Conservation (phyloP, 2,329 filamentous ascomycete genomes). For the Exophiala sp. region DNA sequence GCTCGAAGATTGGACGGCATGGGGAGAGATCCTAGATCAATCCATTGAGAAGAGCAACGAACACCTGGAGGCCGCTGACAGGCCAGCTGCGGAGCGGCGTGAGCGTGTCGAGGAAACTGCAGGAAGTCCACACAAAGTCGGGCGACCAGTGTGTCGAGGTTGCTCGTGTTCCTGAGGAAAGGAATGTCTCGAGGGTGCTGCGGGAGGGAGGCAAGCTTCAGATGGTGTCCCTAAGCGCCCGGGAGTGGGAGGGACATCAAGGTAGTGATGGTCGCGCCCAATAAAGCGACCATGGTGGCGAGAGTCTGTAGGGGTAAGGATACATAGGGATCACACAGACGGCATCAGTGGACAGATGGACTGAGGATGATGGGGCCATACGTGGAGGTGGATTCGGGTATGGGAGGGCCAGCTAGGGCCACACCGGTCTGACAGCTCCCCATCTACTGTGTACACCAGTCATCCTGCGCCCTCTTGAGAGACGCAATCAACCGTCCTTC, state of each 20-base stretch:
- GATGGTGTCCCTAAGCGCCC: slow-evolving; percentile 19
- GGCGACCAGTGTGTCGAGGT: slow-evolving; percentile 9
- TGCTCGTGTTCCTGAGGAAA: slow-evolving; percentile 5
- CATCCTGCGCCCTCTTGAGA: too few relatives aligned
- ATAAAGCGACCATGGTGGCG: neutral
- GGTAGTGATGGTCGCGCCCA: slow-evolving; percentile 4
- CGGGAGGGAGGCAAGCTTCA: slow-evolving; percentile 4
- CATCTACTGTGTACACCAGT: too few relatives aligned
- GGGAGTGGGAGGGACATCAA: slow-evolving; percentile 3
- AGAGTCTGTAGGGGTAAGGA: neutral
- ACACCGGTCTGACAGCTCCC: too few relatives aligned
- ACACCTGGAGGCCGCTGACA: slow-evolving; percentile 24
- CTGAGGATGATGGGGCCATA: neutral
- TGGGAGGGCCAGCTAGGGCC: neutral
- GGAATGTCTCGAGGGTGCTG: slow-evolving; percentile 6
- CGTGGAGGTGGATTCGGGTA: neutral
- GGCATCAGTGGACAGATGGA: neutral
- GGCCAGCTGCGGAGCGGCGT: slow-evolving; percentile 22
- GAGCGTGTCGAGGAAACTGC: slow-evolving; percentile 5
- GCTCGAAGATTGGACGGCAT: slow-evolving; percentile 17
- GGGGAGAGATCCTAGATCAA: slow-evolving; percentile 8
- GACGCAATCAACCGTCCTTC: neutral
- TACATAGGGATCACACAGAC: neutral
- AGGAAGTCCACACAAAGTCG: slow-evolving; percentile 9
- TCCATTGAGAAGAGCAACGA: slow-evolving; percentile 14